Evolutionary conservation across 163 green algal genomes (phyloP).

Genomic region (Scenedesmus sp.): DNA sequence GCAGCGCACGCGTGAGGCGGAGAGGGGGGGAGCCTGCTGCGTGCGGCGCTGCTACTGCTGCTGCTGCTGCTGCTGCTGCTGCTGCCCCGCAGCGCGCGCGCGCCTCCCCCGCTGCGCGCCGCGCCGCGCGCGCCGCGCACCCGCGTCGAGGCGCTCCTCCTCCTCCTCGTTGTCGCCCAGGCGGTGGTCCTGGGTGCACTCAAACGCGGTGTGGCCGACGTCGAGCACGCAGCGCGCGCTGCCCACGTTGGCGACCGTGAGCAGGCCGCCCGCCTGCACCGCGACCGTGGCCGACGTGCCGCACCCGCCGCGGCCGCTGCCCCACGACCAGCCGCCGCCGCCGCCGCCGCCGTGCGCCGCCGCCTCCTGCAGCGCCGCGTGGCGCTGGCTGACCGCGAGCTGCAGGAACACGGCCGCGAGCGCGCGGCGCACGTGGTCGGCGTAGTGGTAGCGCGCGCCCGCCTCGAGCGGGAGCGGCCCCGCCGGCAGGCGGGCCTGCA

Average conservation of each 20-base stretch:
- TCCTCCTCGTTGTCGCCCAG: conserved; percentile 43
- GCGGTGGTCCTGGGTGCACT: conserved; percentile 30
- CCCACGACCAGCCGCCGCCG: background rate
- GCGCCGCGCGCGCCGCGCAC: background rate
- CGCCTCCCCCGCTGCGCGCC: background rate
- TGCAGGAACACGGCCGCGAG: conserved; percentile 15
- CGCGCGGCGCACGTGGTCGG: conserved; percentile 17
- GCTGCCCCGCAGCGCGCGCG: background rate
- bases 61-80: background rate
- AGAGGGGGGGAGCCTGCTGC: background rate
- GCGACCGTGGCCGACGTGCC: conserved; percentile 27
- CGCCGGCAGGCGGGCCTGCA: conserved; percentile 4
- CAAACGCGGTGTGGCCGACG: conserved; percentile 15
- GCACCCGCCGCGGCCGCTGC: background rate
- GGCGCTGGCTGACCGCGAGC: background rate
- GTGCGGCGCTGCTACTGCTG: background rate
- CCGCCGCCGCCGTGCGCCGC: background rate
- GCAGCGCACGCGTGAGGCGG: background rate
- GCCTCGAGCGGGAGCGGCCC: background rate
- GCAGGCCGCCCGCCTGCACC: conserved; percentile 28
- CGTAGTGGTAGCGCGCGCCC: background rate
- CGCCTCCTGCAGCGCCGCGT: background rate
- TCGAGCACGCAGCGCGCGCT: conserved; percentile 26
- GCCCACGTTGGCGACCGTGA: conserved; percentile 41
- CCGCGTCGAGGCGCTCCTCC: conserved; percentile 16